Evolutionary conservation across 768 basidiomycete species (phyloP).

Genomic region (Trametes cubensis): DNA sequence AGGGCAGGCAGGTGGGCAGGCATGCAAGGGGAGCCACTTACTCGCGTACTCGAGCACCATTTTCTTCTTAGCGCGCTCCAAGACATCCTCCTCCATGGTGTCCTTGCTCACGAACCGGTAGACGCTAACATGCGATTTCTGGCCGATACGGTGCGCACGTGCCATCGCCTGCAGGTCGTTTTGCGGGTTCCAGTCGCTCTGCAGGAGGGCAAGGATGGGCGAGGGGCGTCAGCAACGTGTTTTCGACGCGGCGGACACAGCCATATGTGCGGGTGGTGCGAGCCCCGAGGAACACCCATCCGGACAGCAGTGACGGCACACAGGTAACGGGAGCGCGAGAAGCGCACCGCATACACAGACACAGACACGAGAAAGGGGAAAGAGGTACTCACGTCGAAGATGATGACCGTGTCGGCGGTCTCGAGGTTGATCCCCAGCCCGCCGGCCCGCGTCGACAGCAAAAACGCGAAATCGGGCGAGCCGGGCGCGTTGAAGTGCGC

Average conservation of each 20-base stretch:
- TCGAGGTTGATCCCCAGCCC: constrained; percentile 98
- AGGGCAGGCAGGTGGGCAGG: too few species aligned
- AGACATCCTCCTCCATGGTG: constrained; percentile 98
- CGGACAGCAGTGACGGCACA: constrained; percentile 19
- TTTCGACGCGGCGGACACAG: constrained; percentile 18
- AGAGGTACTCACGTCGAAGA: constrained; percentile 80
- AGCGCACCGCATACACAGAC: background rate
- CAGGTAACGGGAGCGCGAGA: background rate
- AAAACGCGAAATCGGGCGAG: constrained; percentile 94
- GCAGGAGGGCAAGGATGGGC: constrained; percentile 14
- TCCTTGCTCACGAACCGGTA: constrained; percentile 99
- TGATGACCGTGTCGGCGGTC: constrained; percentile 98
- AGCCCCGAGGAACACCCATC: constrained; percentile 17
- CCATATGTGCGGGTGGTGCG: constrained; percentile 8
- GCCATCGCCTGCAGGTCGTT: constrained; percentile 99
- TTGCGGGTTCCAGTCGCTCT: constrained; percentile 99
- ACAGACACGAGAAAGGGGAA: background rate
- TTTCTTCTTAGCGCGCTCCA: constrained; percentile 98
- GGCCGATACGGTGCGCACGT: constrained; percentile 97
- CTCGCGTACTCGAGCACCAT: constrained; percentile 99
- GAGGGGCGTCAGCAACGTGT: constrained; percentile 30
- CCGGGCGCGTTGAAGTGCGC: constrained; percentile 95
- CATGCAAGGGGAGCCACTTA: constrained; percentile 48
- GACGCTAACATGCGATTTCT: constrained; percentile 97
- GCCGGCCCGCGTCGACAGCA: constrained; percentile 95